Evolutionary conservation across 768 basidiomycete species (phyloP), one percentile per base, ranked within the genome.

Genomic region (Inosperma sp.): DNA sequence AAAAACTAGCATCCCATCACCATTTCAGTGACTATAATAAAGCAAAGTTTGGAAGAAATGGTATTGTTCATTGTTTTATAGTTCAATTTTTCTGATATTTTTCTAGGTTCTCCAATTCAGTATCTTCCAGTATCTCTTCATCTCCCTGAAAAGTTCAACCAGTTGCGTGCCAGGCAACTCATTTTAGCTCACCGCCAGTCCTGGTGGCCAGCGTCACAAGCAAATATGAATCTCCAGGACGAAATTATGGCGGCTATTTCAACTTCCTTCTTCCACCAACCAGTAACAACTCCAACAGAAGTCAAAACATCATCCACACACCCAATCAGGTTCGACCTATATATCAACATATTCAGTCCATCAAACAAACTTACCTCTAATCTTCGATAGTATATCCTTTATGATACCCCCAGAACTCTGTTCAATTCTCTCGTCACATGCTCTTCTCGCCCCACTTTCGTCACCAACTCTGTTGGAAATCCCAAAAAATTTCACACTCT

Each of bases 251-350:
- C 73, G 6, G 83, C 83, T 0, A 79, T 86, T 31, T 68, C 74
- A 6, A 74, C 80, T 46, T 66, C 74, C 4, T 65, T 41, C 9
- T 73, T 43, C 47, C 52, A 17, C 22, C 40, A 14, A 12, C 56
- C 48, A 40, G 48, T 36, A 44, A 30, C 33, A 26, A 30, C 52
- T 41, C 41, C 37, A 47, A 48, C 35, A 19, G 44, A 56, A 19
- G 33, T 84, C 51, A 92, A 88, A 61, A 92, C 88, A 1, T 90
- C 88, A 2, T 73, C 78, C 19, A 79, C 85, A 0, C 90, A 92
- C 66, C 90, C 91, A 6, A 87, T 94, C 62, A 89, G 91, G 88
- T 88, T n/a, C n/a, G n/a, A 54, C 45, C 79, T 70, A 25, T 40
- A n/a, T 27, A 17, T 21, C 27, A 29, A 7, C 36, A 43, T 46